Conservation (phyloP, 1,284 basidiomycete genomes). For the Ceratobasidium sp. region DNA sequence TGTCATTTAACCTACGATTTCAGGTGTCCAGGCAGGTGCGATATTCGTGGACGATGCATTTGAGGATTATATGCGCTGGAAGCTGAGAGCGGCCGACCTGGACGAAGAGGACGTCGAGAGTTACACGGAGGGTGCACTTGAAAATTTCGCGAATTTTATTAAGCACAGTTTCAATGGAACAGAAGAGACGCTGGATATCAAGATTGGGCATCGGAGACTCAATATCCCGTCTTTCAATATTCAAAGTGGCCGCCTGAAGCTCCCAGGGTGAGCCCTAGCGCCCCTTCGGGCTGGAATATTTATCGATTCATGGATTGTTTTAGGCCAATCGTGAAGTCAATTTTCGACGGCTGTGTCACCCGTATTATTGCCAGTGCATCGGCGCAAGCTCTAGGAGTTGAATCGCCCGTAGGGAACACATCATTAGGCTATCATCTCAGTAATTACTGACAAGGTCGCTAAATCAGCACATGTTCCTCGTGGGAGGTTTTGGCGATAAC, state of each 20-base stretch:
- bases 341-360: conserved; percentile 12
- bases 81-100: too few species aligned
- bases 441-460: too few species aligned
- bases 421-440: too few species aligned
- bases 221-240: not conserved
- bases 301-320: not conserved
- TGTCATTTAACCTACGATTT: not conserved
- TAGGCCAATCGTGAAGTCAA: conserved; percentile 6
- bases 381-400: not conserved
- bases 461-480: conserved; percentile 26
- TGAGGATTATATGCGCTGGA: too few species aligned
- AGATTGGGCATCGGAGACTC: not conserved
- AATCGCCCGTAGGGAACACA: too few species aligned
- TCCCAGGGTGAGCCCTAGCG: not conserved
- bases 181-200: not conserved
- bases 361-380: conserved; percentile 5
- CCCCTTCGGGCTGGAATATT: too few species aligned
- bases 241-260: not conserved
- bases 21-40: conserved; percentile 23
- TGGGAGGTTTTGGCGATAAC: conserved; percentile 42
- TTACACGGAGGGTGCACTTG: not conserved
- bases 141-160: conserved; percentile 10
- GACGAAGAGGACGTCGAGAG: conserved; percentile 1
- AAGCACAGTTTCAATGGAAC: conserved; percentile 6
- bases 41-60: conserved; percentile 33